phyloP scores from a whole-genome alignment of 2,329 filamentous ascomycete species.

The Colletotrichum limetticola region DNA sequence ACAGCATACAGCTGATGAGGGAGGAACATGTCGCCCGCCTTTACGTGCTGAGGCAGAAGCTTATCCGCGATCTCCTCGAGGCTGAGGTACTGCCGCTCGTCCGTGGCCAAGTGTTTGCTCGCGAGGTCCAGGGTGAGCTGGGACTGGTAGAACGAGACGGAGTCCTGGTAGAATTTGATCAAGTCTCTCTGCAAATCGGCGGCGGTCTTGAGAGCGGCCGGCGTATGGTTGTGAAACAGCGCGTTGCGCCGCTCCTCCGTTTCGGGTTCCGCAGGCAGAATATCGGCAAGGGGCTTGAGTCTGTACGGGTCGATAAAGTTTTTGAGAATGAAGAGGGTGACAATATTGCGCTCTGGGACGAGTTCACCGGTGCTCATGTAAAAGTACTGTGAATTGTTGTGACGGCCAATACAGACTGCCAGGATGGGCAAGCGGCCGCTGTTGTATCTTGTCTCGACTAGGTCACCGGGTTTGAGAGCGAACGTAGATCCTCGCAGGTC shows the following conservation, averaged over 20 bases:
- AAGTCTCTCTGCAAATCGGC: constrained; percentile 58
- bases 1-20: constrained; percentile 73
- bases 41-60: constrained; percentile 51
- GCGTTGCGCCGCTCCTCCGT: constrained; percentile 30
- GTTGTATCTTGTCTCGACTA: constrained; percentile 59
- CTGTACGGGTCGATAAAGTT: constrained; percentile 56
- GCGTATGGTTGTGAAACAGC: constrained; percentile 21
- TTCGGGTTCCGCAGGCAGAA: constrained; percentile 34
- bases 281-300: constrained; percentile 46
- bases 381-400: constrained; percentile 63
- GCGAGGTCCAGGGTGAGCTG: constrained; percentile 60
- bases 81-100: constrained; percentile 56
- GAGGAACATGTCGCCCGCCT: constrained; percentile 51
- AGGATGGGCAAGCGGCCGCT: constrained; percentile 59
- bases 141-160: constrained; percentile 58
- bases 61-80: constrained; percentile 61
- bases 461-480: constrained; percentile 55
- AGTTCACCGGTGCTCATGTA: constrained; percentile 65
- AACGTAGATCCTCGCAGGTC: constrained; percentile 47
- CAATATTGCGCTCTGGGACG: constrained; percentile 53
- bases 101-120: constrained; percentile 50
- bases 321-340: constrained; percentile 61
- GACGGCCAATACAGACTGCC: constrained; percentile 63
- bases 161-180: constrained; percentile 53
- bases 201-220: constrained; percentile 13